Evolutionary conservation across 1,139 yeast species (phyloP), one percentile per base, ranked within the genome.

Genomic region (Zygoascus meyerae): DNA sequence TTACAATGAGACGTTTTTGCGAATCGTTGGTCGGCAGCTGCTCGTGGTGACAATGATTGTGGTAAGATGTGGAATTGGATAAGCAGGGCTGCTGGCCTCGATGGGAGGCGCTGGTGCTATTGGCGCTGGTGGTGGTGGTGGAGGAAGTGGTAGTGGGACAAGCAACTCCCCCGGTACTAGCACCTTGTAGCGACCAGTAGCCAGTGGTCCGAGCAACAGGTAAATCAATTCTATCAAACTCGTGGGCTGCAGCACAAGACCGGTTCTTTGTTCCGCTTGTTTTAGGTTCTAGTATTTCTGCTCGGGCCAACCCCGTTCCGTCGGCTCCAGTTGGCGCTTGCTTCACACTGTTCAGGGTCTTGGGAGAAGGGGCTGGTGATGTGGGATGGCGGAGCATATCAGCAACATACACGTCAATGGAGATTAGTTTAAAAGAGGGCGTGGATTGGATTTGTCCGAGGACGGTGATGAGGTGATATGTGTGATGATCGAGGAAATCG

Each of bases 31-130:
- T 21, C 7, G 26, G 26, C 26, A 21, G 26, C 26, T 5, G 26
- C 26, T 21, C 26, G 6, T 7, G 26, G 26, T 21, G 26, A 21
- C 7, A 29, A 16, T 40, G 34, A 14, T 30, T 34, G 36, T 31
- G 16, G 35, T 21, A 28, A 6, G 16, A 34, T 28, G 7, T 42
- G 7, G 30, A 14, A 30, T 10, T 40, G 28, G 28, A 31, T 29
- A 16, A 15, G 41, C 29, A 38, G 32, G 15, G n/a, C 34, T 41
- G 35, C 33, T 40, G 45, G 11, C 14, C 14, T 31, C 11, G 35
- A 15, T 14, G 40, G 14, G 39, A 7, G 33, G 28, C 8, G 3
- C 37, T 29, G 34, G 38, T 12, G 35, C n/a, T n/a, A 18, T 40
- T 26, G 35, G 12, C 12, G n/a, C 34, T 34, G 32, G 10, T 42